Percentiles rank a stretch among this genome's conserved stretches.
phyloP scores from a whole-genome alignment of 2,329 filamentous ascomycete species.

The Nemania abortiva region DNA sequence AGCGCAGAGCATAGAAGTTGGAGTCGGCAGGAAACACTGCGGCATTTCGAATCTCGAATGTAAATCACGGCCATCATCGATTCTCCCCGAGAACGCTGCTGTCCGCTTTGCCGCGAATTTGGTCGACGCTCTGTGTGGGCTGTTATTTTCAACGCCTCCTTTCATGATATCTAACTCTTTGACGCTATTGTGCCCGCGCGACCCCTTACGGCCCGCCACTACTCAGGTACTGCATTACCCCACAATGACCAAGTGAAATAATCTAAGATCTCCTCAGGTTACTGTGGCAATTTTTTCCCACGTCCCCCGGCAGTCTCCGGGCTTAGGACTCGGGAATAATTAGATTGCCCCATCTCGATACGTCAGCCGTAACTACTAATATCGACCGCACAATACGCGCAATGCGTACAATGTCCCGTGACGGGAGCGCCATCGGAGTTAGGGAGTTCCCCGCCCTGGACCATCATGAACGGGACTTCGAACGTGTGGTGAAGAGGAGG shows the following conservation, averaged over 20 bases:
- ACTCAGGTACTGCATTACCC: constrained; percentile 7
- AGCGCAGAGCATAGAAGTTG: neutral
- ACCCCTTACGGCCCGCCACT: neutral
- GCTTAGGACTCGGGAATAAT: neutral
- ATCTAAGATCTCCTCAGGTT: neutral
- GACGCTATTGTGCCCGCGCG: neutral
- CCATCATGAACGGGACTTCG: constrained; percentile 44
- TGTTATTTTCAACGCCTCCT: neutral
- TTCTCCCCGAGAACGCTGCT: neutral
- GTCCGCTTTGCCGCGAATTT: neutral
- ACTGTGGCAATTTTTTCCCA: neutral
- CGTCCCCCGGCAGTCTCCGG: too few species aligned
- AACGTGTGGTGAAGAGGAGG: constrained; percentile 41
- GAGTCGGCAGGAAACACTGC: neutral
- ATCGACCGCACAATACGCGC: neutral
- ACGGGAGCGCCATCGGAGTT: neutral
- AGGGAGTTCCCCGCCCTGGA: neutral
- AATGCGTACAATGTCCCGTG: constrained; percentile 14
- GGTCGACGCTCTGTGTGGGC: neutral
- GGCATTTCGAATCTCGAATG: neutral
- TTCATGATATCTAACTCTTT: neutral
- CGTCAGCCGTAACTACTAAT: neutral
- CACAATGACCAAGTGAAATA: constrained; percentile 1
- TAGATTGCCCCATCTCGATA: neutral
- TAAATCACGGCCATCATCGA: neutral